Base-by-base conservation (phyloP, 495 filamentous ascomycete genomes). In the Neurospora intermedia region DNA sequence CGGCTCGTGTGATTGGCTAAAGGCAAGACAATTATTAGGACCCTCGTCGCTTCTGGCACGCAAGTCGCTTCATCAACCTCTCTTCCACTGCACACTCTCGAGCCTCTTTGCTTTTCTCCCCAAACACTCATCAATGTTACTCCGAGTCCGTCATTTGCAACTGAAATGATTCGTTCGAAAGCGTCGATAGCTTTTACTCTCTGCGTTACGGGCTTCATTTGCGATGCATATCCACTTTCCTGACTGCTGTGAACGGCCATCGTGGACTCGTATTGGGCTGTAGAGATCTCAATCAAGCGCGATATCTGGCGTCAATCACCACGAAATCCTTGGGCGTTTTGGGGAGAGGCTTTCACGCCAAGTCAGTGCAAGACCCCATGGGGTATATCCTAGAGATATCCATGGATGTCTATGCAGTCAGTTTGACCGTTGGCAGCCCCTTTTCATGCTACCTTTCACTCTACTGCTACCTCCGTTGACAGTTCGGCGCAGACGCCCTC, bases 11-110 rank as follows among this genome's bases (percentile, higher is more conserved):
- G 72, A 81, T 81, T 81, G 79, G 79, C 59, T 46, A 38, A 39
- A 73, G 13, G 59, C 70, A 48, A 41, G 73, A 41, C 40, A 9
- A 41, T 41, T 6, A 38, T 38, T 38, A 73, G 72, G 78, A 78
- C 59, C 46, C 69, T 62, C 62, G 48, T 74, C 43, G 38, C 71
- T 75, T 75, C 79, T 81, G 79, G 78, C 59, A 81, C 79, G 77
- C 74, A 75, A 77, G 77, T 75, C 74, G 79, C 54, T 66, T 66
- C 79, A 76, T 81, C 78, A 81, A 78, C 74, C 71, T 77, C 54
- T 45, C 72, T 73, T 74, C 74, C 39, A 39, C 74, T 62, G 45
- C 69, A 42, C 16, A 15, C 46, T 20, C 41, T 38, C 9, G 39
- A 40, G 39, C 16, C 15, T 31, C 62, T 72, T 74, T 69, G 69